phyloP scores from a whole-genome alignment of 2,329 filamentous ascomycete species.

The Alternaria atra region DNA sequence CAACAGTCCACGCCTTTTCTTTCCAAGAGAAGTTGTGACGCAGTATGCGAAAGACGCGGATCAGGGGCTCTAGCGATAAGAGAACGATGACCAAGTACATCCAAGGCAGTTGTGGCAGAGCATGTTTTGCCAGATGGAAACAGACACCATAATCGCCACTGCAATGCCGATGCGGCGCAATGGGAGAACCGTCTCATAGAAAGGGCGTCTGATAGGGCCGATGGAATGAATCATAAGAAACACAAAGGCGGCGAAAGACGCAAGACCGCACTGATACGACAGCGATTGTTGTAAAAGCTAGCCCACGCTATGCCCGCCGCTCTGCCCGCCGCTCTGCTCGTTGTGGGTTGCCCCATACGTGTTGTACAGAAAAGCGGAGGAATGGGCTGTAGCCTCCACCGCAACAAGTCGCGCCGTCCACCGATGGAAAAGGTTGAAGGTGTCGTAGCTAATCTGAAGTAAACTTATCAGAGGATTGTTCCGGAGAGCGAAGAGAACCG shows the following conservation, averaged over 20 bases:
- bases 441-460: slow-evolving; percentile 77
- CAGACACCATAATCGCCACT: slow-evolving; percentile 69
- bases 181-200: slow-evolving; percentile 78
- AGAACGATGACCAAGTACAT: slow-evolving; percentile 67
- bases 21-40: slow-evolving; percentile 71
- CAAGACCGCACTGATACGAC: slow-evolving; percentile 65
- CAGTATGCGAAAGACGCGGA: slow-evolving; percentile 65
- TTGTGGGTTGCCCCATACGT: slow-evolving; percentile 51
- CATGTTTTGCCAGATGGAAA: slow-evolving; percentile 66
- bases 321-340: too few species aligned
- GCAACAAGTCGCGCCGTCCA: slow-evolving; percentile 79
- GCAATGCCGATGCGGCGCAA: slow-evolving; percentile 71
- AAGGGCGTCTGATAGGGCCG: slow-evolving; percentile 76
- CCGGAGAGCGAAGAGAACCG: slow-evolving; percentile 74
- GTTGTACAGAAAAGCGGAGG: slow-evolving; percentile 63
- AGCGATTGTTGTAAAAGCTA: slow-evolving; percentile 49
- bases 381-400: slow-evolving; percentile 71
- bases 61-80: slow-evolving; percentile 68
- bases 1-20: slow-evolving; percentile 64
- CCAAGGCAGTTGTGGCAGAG: slow-evolving; percentile 66
- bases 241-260: slow-evolving; percentile 67
- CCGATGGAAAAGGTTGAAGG: slow-evolving; percentile 78
- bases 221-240: slow-evolving; percentile 70
- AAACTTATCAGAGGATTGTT: slow-evolving; percentile 78
- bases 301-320: slow-evolving; percentile 38